These are phyloP conservation scores for Cladophialophora yegresii DNA, from an alignment of 2,329 filamentous ascomycete species.

Conservation along the genomic window DNA sequence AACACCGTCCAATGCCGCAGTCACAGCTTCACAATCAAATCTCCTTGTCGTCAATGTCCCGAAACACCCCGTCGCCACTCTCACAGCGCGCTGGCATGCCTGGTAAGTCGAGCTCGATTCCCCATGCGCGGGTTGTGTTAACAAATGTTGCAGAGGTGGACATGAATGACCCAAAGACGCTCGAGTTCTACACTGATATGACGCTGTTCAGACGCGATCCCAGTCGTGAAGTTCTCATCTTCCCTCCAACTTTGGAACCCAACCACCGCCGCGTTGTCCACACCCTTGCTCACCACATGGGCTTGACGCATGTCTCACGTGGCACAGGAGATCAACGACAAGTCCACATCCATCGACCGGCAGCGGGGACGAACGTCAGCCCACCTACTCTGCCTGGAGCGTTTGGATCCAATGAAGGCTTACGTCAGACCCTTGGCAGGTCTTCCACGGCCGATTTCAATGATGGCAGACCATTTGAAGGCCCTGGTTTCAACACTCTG, in stretches of 20 bases:
- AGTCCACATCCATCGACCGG: slow-evolving; percentile 74
- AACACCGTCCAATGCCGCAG: slow-evolving; percentile 73
- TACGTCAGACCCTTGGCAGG: slow-evolving; percentile 82
- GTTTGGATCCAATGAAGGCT: slow-evolving; percentile 67
- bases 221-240: slow-evolving; percentile 76
- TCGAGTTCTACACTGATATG: slow-evolving; percentile 87
- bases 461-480: slow-evolving; percentile 71
- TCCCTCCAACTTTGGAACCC: slow-evolving; percentile 77
- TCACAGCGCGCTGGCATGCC: slow-evolving; percentile 54
- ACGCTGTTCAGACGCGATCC: slow-evolving; percentile 83
- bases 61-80: slow-evolving; percentile 68
- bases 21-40: slow-evolving; percentile 76
- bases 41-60: slow-evolving; percentile 76
- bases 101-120: slow-evolving; percentile 41
- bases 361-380: slow-evolving; percentile 57
- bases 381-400: slow-evolving; percentile 55
- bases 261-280: slow-evolving; percentile 87
- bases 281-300: slow-evolving; percentile 93
- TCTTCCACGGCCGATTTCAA: slow-evolving; percentile 98
- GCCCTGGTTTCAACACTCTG: slow-evolving; percentile 65
- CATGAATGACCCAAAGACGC: slow-evolving; percentile 83
- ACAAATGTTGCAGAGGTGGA: slow-evolving; percentile 67
- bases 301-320: slow-evolving; percentile 84
- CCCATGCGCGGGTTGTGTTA: slow-evolving; percentile 32
- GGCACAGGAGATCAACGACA: slow-evolving; percentile 85